Evolutionary conservation across 371 early-diverging fungal genomes (phyloP).

Genomic region (Coemansia sp.): DNA sequence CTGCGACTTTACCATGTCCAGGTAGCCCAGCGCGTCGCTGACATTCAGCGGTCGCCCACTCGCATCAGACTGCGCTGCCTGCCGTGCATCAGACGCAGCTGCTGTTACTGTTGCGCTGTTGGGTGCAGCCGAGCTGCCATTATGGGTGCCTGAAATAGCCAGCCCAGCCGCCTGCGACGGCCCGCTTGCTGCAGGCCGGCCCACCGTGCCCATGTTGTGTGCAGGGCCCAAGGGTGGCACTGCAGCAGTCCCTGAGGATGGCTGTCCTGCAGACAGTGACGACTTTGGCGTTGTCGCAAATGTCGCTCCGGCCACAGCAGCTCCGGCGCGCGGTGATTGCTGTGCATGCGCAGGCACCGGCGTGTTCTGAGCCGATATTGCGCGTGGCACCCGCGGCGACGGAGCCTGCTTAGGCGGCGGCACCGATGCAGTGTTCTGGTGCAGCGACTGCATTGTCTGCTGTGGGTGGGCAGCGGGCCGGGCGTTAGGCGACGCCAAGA

Average conservation of each 20-base stretch:
- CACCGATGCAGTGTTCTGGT: conserved; percentile 38
- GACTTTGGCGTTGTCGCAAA: conserved; percentile 13
- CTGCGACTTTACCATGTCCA: conserved; percentile 95
- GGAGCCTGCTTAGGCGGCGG: conserved; percentile 42
- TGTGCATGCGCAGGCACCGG: conserved; percentile 22
- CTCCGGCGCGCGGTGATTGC: conserved; percentile 28
- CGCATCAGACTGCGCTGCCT: conserved; percentile 17
- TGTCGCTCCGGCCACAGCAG: conserved; percentile 6
- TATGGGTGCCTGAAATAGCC: conserved; percentile 4
- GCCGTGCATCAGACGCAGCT: not conserved
- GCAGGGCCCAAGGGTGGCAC: conserved; percentile 21
- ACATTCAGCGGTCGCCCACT: conserved; percentile 49
- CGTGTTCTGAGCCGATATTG: conserved; percentile 35
- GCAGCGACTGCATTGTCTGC: conserved; percentile 37
- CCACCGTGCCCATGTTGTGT: conserved; percentile 19
- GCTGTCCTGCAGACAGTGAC: not conserved
- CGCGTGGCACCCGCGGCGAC: conserved; percentile 40
- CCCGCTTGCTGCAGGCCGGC: conserved; percentile 1
- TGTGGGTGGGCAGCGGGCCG: conserved; percentile 11
- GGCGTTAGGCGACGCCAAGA: conserved; percentile 33
- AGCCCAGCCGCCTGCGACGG: conserved; percentile 6
- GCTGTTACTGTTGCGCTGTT: not conserved
- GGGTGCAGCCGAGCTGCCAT: not conserved
- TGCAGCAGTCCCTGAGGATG: conserved; percentile 2
- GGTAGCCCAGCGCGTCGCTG: conserved; percentile 93